Base-by-base conservation (phyloP, 1,284 basidiomycete genomes). In the Boletus sp. region DNA sequence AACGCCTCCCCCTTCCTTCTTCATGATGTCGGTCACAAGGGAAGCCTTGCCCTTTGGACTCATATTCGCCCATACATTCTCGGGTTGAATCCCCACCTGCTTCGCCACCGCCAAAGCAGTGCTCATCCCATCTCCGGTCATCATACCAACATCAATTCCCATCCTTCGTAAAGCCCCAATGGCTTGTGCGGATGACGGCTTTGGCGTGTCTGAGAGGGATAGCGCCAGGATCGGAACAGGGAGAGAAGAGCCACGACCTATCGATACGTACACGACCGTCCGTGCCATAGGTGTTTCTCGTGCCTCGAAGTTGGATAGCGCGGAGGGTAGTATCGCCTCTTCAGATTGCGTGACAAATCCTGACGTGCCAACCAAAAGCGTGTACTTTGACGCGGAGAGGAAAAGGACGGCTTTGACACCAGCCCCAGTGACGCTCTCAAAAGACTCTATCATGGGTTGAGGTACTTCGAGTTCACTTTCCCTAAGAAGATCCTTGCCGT, bases 31-130 rank as follows among this genome's bases (percentile, higher is more conserved):
- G 3, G 80, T 72, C 16, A 97, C 77, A 48, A 91, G 79, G 16
- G 82, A 76, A 0, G 91, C 91, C 66, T 97, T 97, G 37, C 94
- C 94, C 61, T 93, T 89, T 2, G 94, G 94, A 59, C 86, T 93
- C 77, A 97, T 91, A 42, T 81, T 82, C 3, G 92, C 86, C 79
- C 86, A 92, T 0, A 97, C 90, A 46, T 84, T 77, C 46, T 89
- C 83, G 1, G 82, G 75, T 39, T 72, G 70, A 57, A 97, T 94
- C 0, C 93, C 93, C 16, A 94, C 87, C 61, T 92, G 82, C 57
- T 81, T 80, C 16, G 93, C 94, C 43, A 97, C 80, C 2, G 94
- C 91, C 26, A 83, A 62, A 3, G 93, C 93, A 1, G 94, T 96
- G 2, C 76, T 76, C 61, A 78, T 79, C 23, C 87, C 80, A 59